These are phyloP conservation scores for Cenococcum geophilum DNA, from an alignment of 495 filamentous ascomycete genomes.

Conservation along the genomic window DNA sequence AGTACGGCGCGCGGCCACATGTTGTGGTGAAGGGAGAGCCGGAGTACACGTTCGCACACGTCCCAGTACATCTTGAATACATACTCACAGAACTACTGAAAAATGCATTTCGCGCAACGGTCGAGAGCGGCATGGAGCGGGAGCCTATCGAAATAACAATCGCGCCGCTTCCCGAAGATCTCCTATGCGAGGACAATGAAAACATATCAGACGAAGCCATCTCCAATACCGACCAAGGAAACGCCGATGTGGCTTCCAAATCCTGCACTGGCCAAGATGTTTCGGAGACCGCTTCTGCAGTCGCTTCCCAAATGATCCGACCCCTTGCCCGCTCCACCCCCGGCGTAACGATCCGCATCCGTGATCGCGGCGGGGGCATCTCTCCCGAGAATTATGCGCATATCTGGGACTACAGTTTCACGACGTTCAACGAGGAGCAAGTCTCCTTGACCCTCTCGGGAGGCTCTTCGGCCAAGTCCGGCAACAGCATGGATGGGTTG, in stretches of 20 bases:
- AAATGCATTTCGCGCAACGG: conserved; percentile 88
- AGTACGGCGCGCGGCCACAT: conserved; percentile 82
- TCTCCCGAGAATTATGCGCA: conserved; percentile 70
- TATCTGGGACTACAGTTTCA: conserved; percentile 95
- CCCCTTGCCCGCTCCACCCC: conserved; percentile 57
- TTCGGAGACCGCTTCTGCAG: conserved; percentile 43
- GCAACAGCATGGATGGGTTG: conserved; percentile 57
- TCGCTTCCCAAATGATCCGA: conserved; percentile 42
- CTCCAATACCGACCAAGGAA: conserved; percentile 35
- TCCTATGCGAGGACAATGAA: conserved; percentile 14
- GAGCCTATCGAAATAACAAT: conserved; percentile 89
- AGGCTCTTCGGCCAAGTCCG: conserved; percentile 28
- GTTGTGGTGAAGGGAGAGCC: conserved; percentile 77
- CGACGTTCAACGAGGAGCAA: conserved; percentile 76
- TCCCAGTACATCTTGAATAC: conserved; percentile 94
- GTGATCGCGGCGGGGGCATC: conserved; percentile 92
- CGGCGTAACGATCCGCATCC: conserved; percentile 89
- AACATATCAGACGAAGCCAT: not conserved
- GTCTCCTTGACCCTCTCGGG: conserved; percentile 38
- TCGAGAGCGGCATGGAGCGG: conserved; percentile 70
- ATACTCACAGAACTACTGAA: conserved; percentile 94
- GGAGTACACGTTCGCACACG: conserved; percentile 76
- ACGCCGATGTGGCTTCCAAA: conserved; percentile 31
- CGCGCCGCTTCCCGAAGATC: conserved; percentile 68
- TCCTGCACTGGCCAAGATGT: conserved; percentile 31